Evolutionary conservation across 1,284 basidiomycete species (phyloP).

Genomic region (Marasmius fiardii): DNA sequence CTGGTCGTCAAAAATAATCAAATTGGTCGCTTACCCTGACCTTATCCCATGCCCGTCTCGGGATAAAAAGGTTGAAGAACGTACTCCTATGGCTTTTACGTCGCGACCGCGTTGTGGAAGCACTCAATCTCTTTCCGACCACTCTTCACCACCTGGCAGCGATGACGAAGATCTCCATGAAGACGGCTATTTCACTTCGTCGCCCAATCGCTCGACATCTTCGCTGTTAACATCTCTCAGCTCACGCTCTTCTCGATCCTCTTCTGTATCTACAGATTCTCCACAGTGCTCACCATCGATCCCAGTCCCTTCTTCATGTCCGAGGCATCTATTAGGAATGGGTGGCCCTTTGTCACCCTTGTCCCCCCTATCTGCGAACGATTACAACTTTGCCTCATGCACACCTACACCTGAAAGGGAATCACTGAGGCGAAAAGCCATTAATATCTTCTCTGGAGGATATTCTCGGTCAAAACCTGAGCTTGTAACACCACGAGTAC

Average conservation of each 20-base stretch:
- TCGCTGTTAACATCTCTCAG: constrained; percentile 29
- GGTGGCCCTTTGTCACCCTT: constrained; percentile 12
- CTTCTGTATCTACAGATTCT: constrained; percentile 31
- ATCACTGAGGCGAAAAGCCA: background rate
- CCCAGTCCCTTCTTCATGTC: constrained; percentile 8
- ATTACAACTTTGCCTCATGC: background rate
- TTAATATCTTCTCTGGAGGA: background rate
- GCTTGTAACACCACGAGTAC: constrained; percentile 30
- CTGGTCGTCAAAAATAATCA: constrained; percentile 72
- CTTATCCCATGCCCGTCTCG: constrained; percentile 39
- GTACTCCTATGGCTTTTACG: background rate
- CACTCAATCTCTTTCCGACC: constrained; percentile 2
- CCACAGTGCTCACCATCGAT: background rate
- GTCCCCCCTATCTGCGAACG: constrained; percentile 8
- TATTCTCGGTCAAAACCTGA: constrained; percentile 1
- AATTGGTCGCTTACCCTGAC: constrained; percentile 70
- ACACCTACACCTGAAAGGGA: background rate
- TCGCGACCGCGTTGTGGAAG: background rate
- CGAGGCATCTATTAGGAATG: constrained; percentile 12
- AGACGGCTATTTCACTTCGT: constrained; percentile 57
- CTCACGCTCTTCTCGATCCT: constrained; percentile 34
- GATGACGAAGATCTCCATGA: constrained; percentile 34
- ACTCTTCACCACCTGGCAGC: constrained; percentile 25
- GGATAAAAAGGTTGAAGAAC: background rate
- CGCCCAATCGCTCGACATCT: constrained; percentile 36